Percentiles rank a stretch among this genome's conserved stretches.
These are phyloP conservation scores for Phytophthora colocasiae DNA, from an alignment of 352 stramenopile species.

Conservation along the genomic window DNA sequence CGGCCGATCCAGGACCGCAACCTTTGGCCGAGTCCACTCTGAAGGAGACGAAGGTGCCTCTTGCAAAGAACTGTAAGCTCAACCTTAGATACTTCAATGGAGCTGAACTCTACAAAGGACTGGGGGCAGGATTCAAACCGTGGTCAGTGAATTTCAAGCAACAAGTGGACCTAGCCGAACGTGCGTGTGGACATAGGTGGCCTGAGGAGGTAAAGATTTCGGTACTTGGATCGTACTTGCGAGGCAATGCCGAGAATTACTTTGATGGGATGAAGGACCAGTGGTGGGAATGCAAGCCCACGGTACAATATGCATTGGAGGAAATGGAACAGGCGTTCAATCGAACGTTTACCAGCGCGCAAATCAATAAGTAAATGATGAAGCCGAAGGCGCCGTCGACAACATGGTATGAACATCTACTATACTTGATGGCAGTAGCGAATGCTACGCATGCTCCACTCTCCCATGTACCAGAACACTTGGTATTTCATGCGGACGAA, in stretches of 20 bases:
- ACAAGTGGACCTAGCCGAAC: neutral
- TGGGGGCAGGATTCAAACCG: neutral
- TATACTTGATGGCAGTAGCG: neutral
- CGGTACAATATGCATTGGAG: neutral
- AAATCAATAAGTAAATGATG: neutral
- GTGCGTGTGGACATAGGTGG: neutral
- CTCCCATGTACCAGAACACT: neutral
- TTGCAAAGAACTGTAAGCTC: neutral
- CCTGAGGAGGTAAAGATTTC: neutral
- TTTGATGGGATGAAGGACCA: neutral
- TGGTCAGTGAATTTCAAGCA: neutral
- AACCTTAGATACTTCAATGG: neutral
- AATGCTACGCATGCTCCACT: neutral
- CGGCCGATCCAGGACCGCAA: neutral
- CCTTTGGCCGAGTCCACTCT: neutral
- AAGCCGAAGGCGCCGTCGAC: neutral
- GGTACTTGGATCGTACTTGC: neutral
- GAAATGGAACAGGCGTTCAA: conserved; percentile 1
- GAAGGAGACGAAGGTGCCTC: neutral
- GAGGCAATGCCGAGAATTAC: neutral
- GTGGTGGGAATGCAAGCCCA: neutral
- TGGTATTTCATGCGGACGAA: neutral
- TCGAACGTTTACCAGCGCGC: neutral
- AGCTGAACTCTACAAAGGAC: neutral
- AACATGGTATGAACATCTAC: neutral